Evolutionary conservation across 768 basidiomycete genomes (phyloP).

Genomic region (Strobilomyces confusus): DNA sequence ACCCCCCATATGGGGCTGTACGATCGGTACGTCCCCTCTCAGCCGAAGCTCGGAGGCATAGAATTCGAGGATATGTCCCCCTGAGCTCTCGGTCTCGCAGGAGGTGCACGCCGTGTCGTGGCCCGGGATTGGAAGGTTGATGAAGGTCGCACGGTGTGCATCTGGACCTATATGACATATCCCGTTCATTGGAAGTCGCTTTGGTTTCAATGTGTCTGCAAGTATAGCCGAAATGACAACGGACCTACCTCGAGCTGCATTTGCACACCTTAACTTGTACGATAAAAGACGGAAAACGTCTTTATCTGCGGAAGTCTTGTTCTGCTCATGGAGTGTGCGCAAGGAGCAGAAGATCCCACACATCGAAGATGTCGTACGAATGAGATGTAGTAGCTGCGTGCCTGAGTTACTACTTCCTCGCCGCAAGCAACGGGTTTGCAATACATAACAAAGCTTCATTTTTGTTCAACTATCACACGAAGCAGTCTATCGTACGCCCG

Average conservation of each 20-base stretch:
- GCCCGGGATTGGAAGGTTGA: conserved; percentile 17
- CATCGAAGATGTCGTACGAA: conserved; percentile 37
- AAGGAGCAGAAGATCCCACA: conserved; percentile 66
- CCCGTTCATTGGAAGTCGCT: background rate
- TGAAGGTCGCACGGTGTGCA: conserved; percentile 38
- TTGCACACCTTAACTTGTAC: conserved; percentile 42
- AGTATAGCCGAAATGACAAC: background rate
- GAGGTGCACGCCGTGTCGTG: conserved; percentile 5
- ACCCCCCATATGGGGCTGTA: conserved; percentile 63
- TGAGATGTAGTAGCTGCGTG: background rate
- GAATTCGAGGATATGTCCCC: conserved; percentile 40
- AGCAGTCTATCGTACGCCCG: conserved; percentile 13
- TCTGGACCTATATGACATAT: conserved; percentile 54
- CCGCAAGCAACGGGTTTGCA: too few relatives aligned
- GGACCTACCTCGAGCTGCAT: conserved; percentile 52
- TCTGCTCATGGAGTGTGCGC: conserved; percentile 14
- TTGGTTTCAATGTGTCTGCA: background rate
- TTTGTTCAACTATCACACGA: conserved; percentile 15
- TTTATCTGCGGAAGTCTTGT: background rate
- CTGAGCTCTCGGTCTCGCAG: background rate
- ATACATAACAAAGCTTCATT: background rate
- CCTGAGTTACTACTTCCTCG: too few relatives aligned
- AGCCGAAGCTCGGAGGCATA: conserved; percentile 75
- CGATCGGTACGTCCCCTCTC: conserved; percentile 51
- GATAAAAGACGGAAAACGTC: conserved; percentile 22